Evolutionary conservation across 129 eudicot species (phyloP), one percentile per base, ranked within the genome.

Genomic region (Chrysanthemum seticuspe): DNA sequence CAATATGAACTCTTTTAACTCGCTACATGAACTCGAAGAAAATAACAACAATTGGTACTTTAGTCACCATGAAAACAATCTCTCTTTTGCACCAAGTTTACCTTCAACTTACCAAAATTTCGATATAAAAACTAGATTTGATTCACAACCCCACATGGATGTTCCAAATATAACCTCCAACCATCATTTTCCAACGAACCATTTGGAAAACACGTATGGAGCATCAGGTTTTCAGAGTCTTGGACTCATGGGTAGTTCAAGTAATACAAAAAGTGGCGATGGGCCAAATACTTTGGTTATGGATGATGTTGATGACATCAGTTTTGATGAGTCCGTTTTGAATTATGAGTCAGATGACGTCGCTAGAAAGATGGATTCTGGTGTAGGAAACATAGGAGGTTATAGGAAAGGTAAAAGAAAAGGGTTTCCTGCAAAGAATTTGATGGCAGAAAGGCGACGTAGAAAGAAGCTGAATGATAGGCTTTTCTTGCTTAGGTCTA

Each of bases 381-480:
- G 68, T 6, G 52, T n/a, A 14, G 52, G 15, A 34, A 78, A 73
- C 6, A 12, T 5, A 40, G 91, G 51, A 23, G 51, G 27, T 23
- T 19, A 51, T 51, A 54, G 52, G 60, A 72, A 61, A 61, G 57
- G 69, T 11, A 89, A 83, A 84, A 87, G 79, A 62, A 86, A 84
- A 34, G 97, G 93, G 57, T 81, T 79, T 54, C 96, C 96, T 34
- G 96, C 97, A 2, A 91, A 88, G 89, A 91, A 91, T 73, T 73
- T 91, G 84, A 83, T 86, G 97, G 93, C 97, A 5, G 97, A 92
- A 72, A 50, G 94, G 50, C 83, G 94, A 1, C 81, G 97, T 13
- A 70, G 97, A 72, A 80, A 83, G 91, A 92, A 87, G 89, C 86
- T 92, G 81, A 92, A 87, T 74, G 97, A 89, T 67, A 81, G 91